These are phyloP conservation scores for Tetragonia tetragonoides DNA, from an alignment of 148 eudicot genomes.

Conservation along the genomic window DNA sequence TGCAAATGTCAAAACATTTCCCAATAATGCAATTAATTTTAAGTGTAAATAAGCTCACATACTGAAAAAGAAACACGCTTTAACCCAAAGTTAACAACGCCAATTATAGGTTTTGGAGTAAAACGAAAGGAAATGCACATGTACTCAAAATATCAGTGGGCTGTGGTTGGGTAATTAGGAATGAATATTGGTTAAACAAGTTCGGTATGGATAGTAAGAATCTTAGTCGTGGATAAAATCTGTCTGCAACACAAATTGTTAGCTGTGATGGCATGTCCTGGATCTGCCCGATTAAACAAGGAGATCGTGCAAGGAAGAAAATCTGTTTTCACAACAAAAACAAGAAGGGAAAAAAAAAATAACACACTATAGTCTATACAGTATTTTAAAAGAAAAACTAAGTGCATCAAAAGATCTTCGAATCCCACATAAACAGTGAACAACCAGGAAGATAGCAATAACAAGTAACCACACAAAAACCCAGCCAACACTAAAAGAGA, in stretches of 20 bases:
- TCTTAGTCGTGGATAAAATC: too few relatives aligned
- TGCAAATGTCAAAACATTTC: conserved; percentile 9
- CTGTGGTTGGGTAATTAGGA: background rate
- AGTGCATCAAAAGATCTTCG: too few relatives aligned
- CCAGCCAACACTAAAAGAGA: background rate
- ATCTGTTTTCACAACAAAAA: too few relatives aligned
- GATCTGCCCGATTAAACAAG: too few relatives aligned
- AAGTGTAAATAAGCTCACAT: background rate
- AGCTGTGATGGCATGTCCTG: too few relatives aligned
- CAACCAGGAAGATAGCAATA: background rate
- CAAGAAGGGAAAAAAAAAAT: too few relatives aligned
- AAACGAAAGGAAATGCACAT: background rate
- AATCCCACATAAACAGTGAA: background rate
- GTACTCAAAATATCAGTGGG: background rate
- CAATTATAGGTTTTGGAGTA: background rate
- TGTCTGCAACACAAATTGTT: too few relatives aligned
- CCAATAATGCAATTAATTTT: background rate
- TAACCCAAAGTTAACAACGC: background rate
- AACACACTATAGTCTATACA: too few relatives aligned
- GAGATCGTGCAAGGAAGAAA: too few relatives aligned
- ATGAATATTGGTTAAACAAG: background rate
- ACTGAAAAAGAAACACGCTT: background rate
- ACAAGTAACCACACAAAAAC: background rate
- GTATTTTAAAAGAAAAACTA: too few relatives aligned
- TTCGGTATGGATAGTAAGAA: too few relatives aligned